Evolutionary conservation across 441 rosid genomes (phyloP), one percentile per base, ranked within the genome.

Genomic region (Aleurites moluccanus): DNA sequence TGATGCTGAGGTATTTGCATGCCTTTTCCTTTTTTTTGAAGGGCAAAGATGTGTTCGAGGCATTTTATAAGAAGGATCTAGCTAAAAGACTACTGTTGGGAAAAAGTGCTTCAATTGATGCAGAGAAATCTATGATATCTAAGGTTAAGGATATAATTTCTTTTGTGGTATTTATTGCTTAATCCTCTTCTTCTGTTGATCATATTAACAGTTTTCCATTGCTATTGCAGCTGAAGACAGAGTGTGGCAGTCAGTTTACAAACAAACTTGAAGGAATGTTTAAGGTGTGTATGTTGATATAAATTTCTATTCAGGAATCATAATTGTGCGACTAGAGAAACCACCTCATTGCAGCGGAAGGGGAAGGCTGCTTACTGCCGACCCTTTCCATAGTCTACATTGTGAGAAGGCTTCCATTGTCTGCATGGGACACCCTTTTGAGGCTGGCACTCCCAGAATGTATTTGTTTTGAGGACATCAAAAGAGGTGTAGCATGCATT

Each of bases 191-290:
- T 52, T 73, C 10, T 53, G 21, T 61, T 66, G 42, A 47, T 81
- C 27, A 76, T 70, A 70, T 67, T 85, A 64, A 86, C 77, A 70
- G 64, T 50, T 57, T 70, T 74, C 38, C 73, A 0, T 80, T 78
- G 20, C 68, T 62, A 68, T 59, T 86, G 81, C 99, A 96, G 99
- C 89, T 96, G 67, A 96, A 96, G 88, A 96, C 93, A 0, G 99
- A 96, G 87, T 96, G 99, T 83, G 99, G 99, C 72, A 93, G 99
- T 76, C 99, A 96, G 81, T 96, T 96, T 80, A 96, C 99, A 10
- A 96, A 93, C 86, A 96, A 96, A 78, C 99, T 96, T 55, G 99
- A 96, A 72, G 99, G 99, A 80, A 96, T 96, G 99, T 96, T 96
- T 82, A 96, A 93, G 99, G 99, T 92, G 35, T 42, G 25, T n/a